Base-by-base conservation (phyloP, 2,329 filamentous ascomycete genomes). In the Daldinia sp. region DNA sequence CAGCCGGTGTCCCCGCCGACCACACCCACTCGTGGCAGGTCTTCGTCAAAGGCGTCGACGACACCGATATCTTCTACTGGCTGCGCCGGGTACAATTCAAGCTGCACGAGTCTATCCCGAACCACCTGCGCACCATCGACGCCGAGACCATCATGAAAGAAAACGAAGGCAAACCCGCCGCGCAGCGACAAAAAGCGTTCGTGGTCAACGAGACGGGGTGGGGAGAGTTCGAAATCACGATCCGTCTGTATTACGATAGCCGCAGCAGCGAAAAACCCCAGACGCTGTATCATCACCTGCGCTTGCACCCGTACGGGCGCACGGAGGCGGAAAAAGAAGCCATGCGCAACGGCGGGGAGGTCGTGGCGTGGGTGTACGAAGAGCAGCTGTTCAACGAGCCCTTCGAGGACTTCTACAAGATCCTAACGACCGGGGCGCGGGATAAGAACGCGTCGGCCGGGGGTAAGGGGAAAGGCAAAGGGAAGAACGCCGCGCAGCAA, bases 311-410 rank as follows among this genome's bases (percentile, higher is more conserved):
- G 2, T 99, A 94, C 77, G 93, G 93, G 13, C 84, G 93, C 60
- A 91, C 88, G 70, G 92, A 96, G 72, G 89, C 87, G 55, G 87
- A 90, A 76, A 91, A 85, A 72, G 84, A 86, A 69, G 80, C 81
- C 64, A 85, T 83, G 85, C 77, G 83, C 54, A 86, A 80, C 77
- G 85, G 79, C 79, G 86, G 80, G 68, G 83, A 90, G 72, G 88
- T 98, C 43, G 81, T 89, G 29, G 87, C 89, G 51, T 94, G 95
- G 84, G 89, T 88, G 61, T 93, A 97, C 74, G 95, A 99, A 77
- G 93, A 97, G 74, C 90, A 98, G 68, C 86, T 98, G 50, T 99
- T 99, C 83, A 98, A 97, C 79, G 95, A 99, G 77, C 95, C 95
- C 0, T 95, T 93, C 71, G 92, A 97, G 77, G 87, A 91, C 45